A percentile compares a stretch with the other conserved stretches of the same genome.
Conservation (phyloP, 179 eudicot genomes). For the Camellia oleifera region DNA sequence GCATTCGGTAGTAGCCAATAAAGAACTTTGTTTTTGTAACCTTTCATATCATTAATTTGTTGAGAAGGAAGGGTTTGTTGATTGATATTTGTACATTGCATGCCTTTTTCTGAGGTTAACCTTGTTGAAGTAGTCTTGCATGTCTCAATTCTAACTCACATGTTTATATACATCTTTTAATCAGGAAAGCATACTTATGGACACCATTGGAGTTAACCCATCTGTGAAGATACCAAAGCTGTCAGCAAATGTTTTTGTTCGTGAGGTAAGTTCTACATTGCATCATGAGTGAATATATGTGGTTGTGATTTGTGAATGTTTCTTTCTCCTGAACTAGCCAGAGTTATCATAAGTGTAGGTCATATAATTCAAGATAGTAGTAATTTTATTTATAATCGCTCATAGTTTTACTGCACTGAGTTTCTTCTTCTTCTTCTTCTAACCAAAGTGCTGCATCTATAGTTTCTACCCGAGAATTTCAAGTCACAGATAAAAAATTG, state of each 20-base stretch:
- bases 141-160: not conserved
- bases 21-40: not conserved
- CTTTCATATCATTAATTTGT: no score
- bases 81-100: not conserved
- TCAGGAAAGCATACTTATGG: slow-evolving; percentile 38
- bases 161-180: not conserved
- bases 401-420: no score
- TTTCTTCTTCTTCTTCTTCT: no score
- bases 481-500: no score
- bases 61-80: not conserved
- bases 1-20: not conserved
- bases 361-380: not conserved
- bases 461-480: no score
- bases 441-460: not conserved
- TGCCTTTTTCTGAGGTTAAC: not conserved
- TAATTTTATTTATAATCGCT: not conserved
- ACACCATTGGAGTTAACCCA: slow-evolving; percentile 20
- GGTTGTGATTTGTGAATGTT: not conserved
- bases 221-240: slow-evolving; percentile 27
- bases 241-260: slow-evolving; percentile 46
- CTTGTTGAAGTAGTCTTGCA: not conserved
- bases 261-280: slow-evolving; percentile 33
- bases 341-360: no score
- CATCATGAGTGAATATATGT: not conserved
- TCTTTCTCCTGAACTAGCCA: not conserved